Evolutionary conservation across 768 basidiomycete genomes (phyloP), one percentile per base, ranked within the genome.

Genomic region (Paxillus involutus): DNA sequence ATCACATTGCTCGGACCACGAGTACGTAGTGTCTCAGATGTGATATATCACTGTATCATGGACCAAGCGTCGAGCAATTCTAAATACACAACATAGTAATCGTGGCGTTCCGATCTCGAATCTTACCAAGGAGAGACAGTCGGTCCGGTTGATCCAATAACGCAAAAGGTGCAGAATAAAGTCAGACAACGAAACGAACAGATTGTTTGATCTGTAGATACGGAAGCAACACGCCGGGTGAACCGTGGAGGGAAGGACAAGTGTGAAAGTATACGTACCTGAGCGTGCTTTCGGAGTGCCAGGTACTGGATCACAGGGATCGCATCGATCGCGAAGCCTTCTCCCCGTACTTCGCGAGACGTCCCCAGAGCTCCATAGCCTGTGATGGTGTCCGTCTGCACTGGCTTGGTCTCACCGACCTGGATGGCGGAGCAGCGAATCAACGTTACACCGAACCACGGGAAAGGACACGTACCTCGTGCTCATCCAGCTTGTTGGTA

Each of bases 331-430:
- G 83, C 94, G 61, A 83, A 83, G 0, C 91, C 94, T 54, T 80
- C 73, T 0, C 95, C 95, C 30, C 85, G 80, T 0, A 98, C n/a
- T n/a, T n/a, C n/a, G 77, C 2, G 94, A 95, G 65, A 81, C 88
- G 56, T 85, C 85, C 0, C 94, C 95, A 3, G 89, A 86, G 0
- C 93, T 92, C n/a, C 78, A 63, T 89, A 91, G 0, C 96, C 95
- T 49, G 96, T 3, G 21, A 21, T 82, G 24, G 90, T 76, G 3
- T 71, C 64, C 3, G 73, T 66, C 44, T 75, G 64, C n/a, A n/a
- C n/a, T n/a, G n/a, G n/a, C n/a, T n/a, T n/a, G n/a, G n/a, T n/a
- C n/a, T n/a, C n/a, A n/a, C n/a, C n/a, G n/a, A n/a, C n/a, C n/a
- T n/a, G n/a, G n/a, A n/a, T n/a, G n/a, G n/a, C n/a, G n/a, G n/a